These are phyloP conservation scores for Pulveroboletus sp. DNA, from an alignment of 1,284 basidiomycete genomes.

Conservation along the genomic window DNA sequence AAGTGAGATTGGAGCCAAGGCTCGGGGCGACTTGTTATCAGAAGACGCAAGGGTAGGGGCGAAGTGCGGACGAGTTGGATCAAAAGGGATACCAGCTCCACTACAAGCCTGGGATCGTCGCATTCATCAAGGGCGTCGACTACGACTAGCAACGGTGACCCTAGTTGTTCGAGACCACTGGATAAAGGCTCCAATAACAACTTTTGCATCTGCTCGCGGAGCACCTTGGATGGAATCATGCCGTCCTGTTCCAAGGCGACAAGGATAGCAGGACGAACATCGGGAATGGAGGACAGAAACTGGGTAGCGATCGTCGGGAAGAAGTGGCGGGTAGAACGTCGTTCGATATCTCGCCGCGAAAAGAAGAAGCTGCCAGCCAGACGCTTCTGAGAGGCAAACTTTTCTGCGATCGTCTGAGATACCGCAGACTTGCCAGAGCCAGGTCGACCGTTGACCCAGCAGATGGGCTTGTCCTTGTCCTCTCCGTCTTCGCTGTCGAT, in stretches of 20 bases:
- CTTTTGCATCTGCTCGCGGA: slow-evolving; percentile 25
- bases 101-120: slow-evolving; percentile 18
- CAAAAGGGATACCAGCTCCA: slow-evolving; percentile 15
- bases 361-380: slow-evolving; percentile 25
- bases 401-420: slow-evolving; percentile 17
- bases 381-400: slow-evolving; percentile 7
- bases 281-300: slow-evolving; percentile 7
- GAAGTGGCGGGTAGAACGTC: slow-evolving; percentile 12
- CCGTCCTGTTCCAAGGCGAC: slow-evolving; percentile 16
- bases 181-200: slow-evolving; percentile 18
- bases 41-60: slow-evolving; percentile 13
- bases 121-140: slow-evolving; percentile 29
- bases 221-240: slow-evolving; percentile 24
- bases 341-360: slow-evolving; percentile 18
- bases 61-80: slow-evolving; percentile 9
- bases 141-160: slow-evolving; percentile 13
- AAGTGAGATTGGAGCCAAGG: slow-evolving; percentile 20
- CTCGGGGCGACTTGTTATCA: slow-evolving; percentile 22
- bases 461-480: neutral
- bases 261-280: slow-evolving; percentile 8
- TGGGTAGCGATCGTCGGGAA: slow-evolving; percentile 20
- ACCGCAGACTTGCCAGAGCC: slow-evolving; percentile 21
- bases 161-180: neutral
- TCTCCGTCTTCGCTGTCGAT: neutral
- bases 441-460: slow-evolving; percentile 18